Conservation (phyloP, 352 stramenopile species). For the Phytophthora ramorum region DNA sequence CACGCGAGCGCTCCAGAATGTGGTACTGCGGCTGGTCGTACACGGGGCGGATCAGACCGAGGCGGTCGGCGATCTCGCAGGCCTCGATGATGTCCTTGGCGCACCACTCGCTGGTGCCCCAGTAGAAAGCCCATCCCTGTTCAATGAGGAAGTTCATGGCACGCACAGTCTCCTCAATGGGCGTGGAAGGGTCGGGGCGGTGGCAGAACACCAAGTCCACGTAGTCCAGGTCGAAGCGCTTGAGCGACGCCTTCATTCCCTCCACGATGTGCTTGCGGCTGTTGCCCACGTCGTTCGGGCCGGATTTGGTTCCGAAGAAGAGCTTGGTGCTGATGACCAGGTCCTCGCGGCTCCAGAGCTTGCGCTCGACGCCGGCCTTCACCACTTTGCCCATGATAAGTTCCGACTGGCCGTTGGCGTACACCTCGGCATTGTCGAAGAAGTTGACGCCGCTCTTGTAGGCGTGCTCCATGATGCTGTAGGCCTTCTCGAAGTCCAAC, state of each 20-base stretch:
- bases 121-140: slow-evolving; percentile 45
- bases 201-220: slow-evolving; percentile 80
- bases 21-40: slow-evolving; percentile 81
- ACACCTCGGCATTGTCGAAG: slow-evolving; percentile 72
- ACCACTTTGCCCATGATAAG: slow-evolving; percentile 68
- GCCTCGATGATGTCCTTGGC: slow-evolving; percentile 73
- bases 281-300: slow-evolving; percentile 42
- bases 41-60: slow-evolving; percentile 40
- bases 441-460: slow-evolving; percentile 77
- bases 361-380: slow-evolving; percentile 55
- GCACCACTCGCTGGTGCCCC: slow-evolving; percentile 82
- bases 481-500: slow-evolving; percentile 61
- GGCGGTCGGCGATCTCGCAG: slow-evolving; percentile 43
- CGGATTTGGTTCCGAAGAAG: slow-evolving; percentile 51
- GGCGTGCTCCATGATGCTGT: slow-evolving; percentile 61
- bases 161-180: slow-evolving; percentile 71
- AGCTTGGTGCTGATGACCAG: slow-evolving; percentile 77
- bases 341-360: slow-evolving; percentile 53
- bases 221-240: slow-evolving; percentile 62
- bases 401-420: slow-evolving; percentile 53
- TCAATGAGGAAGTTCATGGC: slow-evolving; percentile 56
- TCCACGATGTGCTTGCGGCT: slow-evolving; percentile 68
- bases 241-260: slow-evolving; percentile 61
- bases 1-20: slow-evolving; percentile 69
- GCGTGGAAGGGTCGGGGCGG: slow-evolving; percentile 61